A percentile compares a stretch with the other conserved stretches of the same genome.
Conservation (phyloP, 1,284 basidiomycete species). For the Pholiota adiposa region DNA sequence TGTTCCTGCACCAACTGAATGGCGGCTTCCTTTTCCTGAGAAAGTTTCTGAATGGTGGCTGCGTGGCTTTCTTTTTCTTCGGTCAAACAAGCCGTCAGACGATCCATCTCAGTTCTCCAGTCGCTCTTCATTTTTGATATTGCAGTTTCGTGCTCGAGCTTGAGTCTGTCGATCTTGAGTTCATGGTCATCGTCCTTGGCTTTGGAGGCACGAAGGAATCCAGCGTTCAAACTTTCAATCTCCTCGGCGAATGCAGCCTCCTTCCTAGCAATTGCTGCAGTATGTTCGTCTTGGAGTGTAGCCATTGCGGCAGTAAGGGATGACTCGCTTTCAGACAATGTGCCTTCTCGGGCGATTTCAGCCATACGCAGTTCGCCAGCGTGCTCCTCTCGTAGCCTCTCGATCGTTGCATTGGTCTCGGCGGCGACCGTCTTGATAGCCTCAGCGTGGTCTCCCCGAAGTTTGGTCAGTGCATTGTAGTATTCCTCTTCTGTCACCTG, state of each 20-base stretch:
- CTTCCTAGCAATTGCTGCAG: slow-evolving; percentile 64
- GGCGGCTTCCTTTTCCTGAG: slow-evolving; percentile 54
- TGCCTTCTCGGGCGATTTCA: slow-evolving; percentile 75
- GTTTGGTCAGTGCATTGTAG: slow-evolving; percentile 74
- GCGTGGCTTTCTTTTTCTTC: slow-evolving; percentile 50
- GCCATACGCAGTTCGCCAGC: slow-evolving; percentile 66
- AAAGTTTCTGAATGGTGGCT: slow-evolving; percentile 40
- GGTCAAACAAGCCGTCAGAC: slow-evolving; percentile 47
- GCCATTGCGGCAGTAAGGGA: slow-evolving; percentile 60
- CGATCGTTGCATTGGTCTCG: slow-evolving; percentile 62
- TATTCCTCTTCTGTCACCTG: slow-evolving; percentile 79
- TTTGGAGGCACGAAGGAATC: slow-evolving; percentile 55
- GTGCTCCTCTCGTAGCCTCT: slow-evolving; percentile 75
- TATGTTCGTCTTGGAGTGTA: slow-evolving; percentile 70
- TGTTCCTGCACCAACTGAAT: slow-evolving; percentile 56
- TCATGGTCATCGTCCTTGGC: slow-evolving; percentile 65
- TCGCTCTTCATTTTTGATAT: slow-evolving; percentile 54
- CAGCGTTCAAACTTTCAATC: slow-evolving; percentile 63
- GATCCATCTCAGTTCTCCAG: slow-evolving; percentile 53
- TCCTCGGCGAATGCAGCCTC: slow-evolving; percentile 66
- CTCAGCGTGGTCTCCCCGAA: slow-evolving; percentile 70
- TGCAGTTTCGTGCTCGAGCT: slow-evolving; percentile 49
- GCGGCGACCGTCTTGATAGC: slow-evolving; percentile 60
- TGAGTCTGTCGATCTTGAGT: slow-evolving; percentile 48
- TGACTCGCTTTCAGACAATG: slow-evolving; percentile 73